phyloP scores from a whole-genome alignment of 78 protist genomes.

The Dictyostelium brefeldianum region DNA sequence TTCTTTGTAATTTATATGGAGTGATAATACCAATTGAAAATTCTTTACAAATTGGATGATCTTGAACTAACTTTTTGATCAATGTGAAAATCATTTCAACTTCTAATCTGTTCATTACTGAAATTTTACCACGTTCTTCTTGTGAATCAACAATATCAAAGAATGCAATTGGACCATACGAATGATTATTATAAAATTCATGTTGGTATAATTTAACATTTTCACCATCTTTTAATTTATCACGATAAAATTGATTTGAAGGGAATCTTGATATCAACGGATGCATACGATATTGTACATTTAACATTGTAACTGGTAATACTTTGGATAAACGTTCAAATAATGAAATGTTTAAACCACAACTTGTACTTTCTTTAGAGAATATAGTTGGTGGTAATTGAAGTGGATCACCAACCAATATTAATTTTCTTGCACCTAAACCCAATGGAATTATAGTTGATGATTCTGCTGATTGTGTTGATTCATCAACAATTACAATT shows the following conservation, averaged over 20 bases:
- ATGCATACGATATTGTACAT: slow-evolving; percentile 91
- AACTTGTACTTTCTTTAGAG: background rate
- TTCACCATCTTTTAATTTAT: slow-evolving; percentile 54
- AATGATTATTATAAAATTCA: background rate
- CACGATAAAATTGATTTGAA: slow-evolving; percentile 76
- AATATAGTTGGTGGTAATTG: slow-evolving; percentile 38
- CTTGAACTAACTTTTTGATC: background rate
- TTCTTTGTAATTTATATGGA: slow-evolving; percentile 50
- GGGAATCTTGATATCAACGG: slow-evolving; percentile 89
- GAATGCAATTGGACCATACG: slow-evolving; percentile 26
- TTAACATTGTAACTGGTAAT: slow-evolving; percentile 33
- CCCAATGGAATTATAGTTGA: slow-evolving; percentile 78
- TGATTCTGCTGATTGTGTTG: slow-evolving; percentile 89
- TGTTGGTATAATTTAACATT: slow-evolving; percentile 7
- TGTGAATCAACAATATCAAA: background rate
- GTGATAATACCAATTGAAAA: slow-evolving; percentile 20
- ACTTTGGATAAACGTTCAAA: slow-evolving; percentile 28
- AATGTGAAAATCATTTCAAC: background rate
- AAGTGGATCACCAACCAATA: slow-evolving; percentile 33
- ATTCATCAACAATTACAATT: slow-evolving; percentile 89
- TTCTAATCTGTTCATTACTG: slow-evolving; percentile 13
- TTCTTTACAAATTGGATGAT: background rate
- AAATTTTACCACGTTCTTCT: background rate
- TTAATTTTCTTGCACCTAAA: background rate
- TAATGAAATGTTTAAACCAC: background rate